Conservation (phyloP, 495 filamentous ascomycete species). For the Penicillium herquei region DNA sequence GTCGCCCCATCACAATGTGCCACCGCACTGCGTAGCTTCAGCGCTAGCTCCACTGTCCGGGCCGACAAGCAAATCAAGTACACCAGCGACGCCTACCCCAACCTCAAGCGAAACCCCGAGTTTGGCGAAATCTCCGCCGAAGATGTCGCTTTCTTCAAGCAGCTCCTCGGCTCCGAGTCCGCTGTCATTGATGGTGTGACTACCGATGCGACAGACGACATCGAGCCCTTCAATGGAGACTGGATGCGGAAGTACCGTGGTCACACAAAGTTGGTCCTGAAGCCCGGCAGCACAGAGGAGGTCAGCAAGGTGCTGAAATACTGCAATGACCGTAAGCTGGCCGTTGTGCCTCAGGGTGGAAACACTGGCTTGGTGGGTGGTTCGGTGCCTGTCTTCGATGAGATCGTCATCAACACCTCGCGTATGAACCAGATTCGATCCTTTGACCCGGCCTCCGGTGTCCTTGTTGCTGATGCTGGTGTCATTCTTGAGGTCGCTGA, state of each 20-base stretch:
- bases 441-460: constrained; percentile 91
- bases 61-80: constrained; percentile 57
- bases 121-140: constrained; percentile 68
- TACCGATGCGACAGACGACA: constrained; percentile 67
- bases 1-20: constrained; percentile 19
- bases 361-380: constrained; percentile 96
- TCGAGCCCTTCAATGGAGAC: constrained; percentile 92
- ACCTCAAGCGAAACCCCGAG: constrained; percentile 71
- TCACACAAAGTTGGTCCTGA: constrained; percentile 81
- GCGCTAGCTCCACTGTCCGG: constrained; percentile 25
- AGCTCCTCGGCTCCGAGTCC: constrained; percentile 68
- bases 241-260: constrained; percentile 99
- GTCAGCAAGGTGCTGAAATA: constrained; percentile 86
- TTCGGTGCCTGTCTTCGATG: constrained; percentile 93
- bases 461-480: constrained; percentile 85
- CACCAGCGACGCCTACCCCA: constrained; percentile 82
- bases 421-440: constrained; percentile 87
- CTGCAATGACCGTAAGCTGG: constrained; percentile 87
- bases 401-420: constrained; percentile 87
- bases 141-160: constrained; percentile 78
- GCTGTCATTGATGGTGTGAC: constrained; percentile 85
- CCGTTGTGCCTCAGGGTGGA: constrained; percentile 96
- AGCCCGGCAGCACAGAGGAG: constrained; percentile 77
- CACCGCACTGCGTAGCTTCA: constrained; percentile 35
- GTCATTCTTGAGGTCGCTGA: constrained; percentile 88